phyloP scores from a whole-genome alignment of 306 rosid species.

The Alnus glutinosa region DNA sequence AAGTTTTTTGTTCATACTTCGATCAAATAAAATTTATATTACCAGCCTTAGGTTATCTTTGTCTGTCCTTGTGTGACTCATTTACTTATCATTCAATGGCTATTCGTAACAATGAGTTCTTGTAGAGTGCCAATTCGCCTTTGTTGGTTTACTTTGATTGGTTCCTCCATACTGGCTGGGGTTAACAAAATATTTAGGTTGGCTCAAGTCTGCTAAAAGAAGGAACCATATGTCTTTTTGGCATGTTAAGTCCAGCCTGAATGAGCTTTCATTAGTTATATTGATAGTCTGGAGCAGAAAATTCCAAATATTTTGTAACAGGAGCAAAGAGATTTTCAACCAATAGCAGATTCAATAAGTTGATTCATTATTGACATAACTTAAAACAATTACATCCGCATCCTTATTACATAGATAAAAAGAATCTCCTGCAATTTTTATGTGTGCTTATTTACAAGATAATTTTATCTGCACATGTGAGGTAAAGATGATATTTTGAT shows the following conservation, averaged over 20 bases:
- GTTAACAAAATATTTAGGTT: neutral
- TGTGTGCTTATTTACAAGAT: constrained; percentile 11
- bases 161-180: neutral
- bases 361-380: constrained; percentile 4
- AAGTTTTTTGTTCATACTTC: neutral
- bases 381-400: neutral
- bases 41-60: neutral
- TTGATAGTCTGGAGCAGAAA: neutral
- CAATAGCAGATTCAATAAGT: neutral
- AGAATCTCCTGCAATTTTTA: constrained; percentile 2
- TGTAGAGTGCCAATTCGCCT: neutral
- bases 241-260: neutral
- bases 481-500: constrained; percentile 19
- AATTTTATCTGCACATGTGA: neutral
- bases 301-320: neutral
- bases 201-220: neutral
- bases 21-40: neutral
- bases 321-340: neutral
- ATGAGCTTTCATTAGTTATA: neutral
- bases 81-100: neutral
- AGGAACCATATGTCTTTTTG: neutral
- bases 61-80: neutral
- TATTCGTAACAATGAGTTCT: neutral
- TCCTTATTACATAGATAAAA: constrained; percentile 10
- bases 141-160: neutral